phyloP scores from a whole-genome alignment of 2,329 filamentous ascomycete species.

The Diaporthe destruens region DNA sequence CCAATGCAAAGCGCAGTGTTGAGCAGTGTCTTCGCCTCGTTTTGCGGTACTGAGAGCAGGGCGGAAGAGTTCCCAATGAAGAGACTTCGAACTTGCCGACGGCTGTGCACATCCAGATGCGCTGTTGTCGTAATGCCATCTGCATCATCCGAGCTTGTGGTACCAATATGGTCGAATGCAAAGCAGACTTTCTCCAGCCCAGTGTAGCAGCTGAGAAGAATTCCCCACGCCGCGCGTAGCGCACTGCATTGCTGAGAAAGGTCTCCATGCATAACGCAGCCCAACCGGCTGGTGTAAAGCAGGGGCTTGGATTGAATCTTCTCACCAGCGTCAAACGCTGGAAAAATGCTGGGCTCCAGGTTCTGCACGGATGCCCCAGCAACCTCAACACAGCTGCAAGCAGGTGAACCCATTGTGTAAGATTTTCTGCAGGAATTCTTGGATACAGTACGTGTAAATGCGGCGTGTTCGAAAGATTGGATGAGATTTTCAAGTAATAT shows the following conservation, averaged over 20 bases:
- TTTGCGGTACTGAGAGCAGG: conserved; percentile 1
- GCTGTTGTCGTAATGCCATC: background rate
- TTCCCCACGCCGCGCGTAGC: conserved; percentile 14
- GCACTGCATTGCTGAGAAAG: conserved; percentile 7
- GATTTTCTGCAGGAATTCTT: background rate
- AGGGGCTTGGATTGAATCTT: background rate
- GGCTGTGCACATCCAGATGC: background rate
- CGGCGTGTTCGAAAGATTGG: background rate
- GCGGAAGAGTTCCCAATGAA: conserved; percentile 1
- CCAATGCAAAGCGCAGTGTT: conserved; percentile 4
- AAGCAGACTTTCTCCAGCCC: conserved; percentile 18
- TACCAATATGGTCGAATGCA: conserved; percentile 5
- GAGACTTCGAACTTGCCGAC: background rate
- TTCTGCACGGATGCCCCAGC: background rate
- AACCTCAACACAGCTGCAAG: conserved; percentile 2
- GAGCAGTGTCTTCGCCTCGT: background rate
- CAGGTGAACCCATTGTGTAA: background rate
- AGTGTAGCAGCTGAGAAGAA: conserved; percentile 12
- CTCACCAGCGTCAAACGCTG: conserved; percentile 1
- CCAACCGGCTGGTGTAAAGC: background rate
- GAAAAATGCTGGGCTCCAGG: conserved; percentile 11
- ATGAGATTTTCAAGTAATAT: background rate
- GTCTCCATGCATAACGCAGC: background rate
- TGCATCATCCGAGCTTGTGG: background rate
- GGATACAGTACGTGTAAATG: background rate